Conservation (phyloP, 2,329 filamentous ascomycete species). For the Coniochaeta ligniaria region DNA sequence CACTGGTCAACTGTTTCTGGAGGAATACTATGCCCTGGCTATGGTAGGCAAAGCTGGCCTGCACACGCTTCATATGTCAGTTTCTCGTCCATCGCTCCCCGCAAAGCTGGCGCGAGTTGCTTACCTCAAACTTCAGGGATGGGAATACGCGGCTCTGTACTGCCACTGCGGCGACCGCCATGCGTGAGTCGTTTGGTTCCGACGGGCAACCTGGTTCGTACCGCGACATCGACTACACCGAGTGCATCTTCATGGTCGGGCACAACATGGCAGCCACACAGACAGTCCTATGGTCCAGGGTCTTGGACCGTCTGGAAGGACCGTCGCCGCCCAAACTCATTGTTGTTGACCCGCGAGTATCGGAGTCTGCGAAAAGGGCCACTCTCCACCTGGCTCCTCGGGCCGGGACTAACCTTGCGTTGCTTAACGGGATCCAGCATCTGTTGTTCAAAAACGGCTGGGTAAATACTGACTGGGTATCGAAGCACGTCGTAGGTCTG, state of each 20-base stretch:
- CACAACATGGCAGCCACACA: slow-evolving; percentile 28
- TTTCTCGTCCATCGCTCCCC: too few relatives aligned
- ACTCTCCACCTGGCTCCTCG: slow-evolving; percentile 25
- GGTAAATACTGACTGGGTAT: slow-evolving; percentile 22
- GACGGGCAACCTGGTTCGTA: too few relatives aligned
- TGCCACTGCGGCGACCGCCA: too few relatives aligned
- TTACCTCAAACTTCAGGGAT: too few relatives aligned
- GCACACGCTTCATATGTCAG: too few relatives aligned
- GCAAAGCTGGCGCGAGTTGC: too few relatives aligned
- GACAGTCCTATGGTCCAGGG: slow-evolving; percentile 27
- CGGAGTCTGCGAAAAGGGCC: slow-evolving; percentile 23
- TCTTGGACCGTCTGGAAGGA: slow-evolving; percentile 25
- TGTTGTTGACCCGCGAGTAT: slow-evolving; percentile 25
- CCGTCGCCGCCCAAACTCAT: slow-evolving; percentile 25
- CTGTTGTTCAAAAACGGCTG: slow-evolving; percentile 26
- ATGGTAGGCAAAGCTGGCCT: too few relatives aligned
- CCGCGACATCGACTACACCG: too few relatives aligned
- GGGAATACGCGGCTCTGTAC: too few relatives aligned
- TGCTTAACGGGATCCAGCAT: slow-evolving; percentile 29
- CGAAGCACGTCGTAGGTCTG: slow-evolving; percentile 19
- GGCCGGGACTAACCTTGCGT: slow-evolving; percentile 26
- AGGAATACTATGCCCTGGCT: too few relatives aligned
- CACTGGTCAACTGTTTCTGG: too few relatives aligned
- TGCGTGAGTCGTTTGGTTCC: too few relatives aligned
- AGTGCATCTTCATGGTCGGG: slow-evolving; percentile 28